A percentile compares a stretch with the other conserved stretches of the same genome.
These are phyloP conservation scores for Amorphotheca resinae DNA, from an alignment of 495 filamentous ascomycete genomes.

Conservation along the genomic window DNA sequence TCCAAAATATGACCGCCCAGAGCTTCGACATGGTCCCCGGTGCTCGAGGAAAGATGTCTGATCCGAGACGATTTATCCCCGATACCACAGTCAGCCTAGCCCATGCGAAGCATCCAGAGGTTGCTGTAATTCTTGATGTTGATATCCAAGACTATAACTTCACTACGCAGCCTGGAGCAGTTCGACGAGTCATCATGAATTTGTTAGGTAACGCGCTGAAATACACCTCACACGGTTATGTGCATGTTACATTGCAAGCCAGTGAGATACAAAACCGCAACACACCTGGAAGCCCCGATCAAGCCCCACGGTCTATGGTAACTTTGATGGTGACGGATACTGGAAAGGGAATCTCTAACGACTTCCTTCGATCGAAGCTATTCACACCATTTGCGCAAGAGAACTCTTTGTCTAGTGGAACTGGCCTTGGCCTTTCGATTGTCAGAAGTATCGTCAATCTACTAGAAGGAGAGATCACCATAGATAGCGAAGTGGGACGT, in stretches of 20 bases:
- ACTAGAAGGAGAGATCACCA: conserved; percentile 46
- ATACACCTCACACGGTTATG: conserved; percentile 55
- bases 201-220: conserved; percentile 75
- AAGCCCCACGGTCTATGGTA: conserved; percentile 9
- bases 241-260: conserved; percentile 35
- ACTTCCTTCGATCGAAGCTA: conserved; percentile 52
- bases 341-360: conserved; percentile 46
- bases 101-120: conserved; percentile 15
- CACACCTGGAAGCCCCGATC: neutral
- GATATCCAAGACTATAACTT: conserved; percentile 47
- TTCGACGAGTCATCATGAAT: conserved; percentile 70
- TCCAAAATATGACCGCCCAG: conserved; percentile 18
- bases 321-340: conserved; percentile 15
- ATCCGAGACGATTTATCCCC: conserved; percentile 8
- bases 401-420: conserved; percentile 50
- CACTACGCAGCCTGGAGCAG: conserved; percentile 55
- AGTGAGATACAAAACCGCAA: conserved; percentile 14
- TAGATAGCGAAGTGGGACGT: conserved; percentile 26
- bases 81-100: neutral
- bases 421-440: conserved; percentile 58
- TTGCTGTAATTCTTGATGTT: conserved; percentile 54
- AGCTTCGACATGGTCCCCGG: conserved; percentile 21
- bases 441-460: conserved; percentile 50
- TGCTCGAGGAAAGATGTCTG: conserved; percentile 16
- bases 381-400: conserved; percentile 68